These are phyloP conservation scores for Rhodamnia argentea DNA, from an alignment of 345 rosid species.

Conservation along the genomic window DNA sequence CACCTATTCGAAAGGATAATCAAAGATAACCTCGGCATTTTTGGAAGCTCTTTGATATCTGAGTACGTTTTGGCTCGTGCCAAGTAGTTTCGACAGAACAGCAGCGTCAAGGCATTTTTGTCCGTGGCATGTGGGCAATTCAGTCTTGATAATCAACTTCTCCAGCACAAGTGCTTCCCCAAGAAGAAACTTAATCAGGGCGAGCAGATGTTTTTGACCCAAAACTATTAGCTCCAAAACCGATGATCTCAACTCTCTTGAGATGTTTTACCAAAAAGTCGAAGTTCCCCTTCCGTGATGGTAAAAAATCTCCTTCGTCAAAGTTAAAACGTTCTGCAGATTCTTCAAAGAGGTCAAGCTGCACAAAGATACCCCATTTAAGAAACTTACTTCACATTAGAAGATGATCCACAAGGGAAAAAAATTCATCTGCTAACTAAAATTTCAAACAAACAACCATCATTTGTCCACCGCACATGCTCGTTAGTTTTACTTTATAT, in stretches of 20 bases:
- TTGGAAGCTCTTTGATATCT: neutral
- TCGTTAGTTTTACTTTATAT: too few relatives aligned
- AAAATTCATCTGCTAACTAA: too few relatives aligned
- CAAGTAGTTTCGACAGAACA: neutral
- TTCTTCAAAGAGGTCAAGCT: too few relatives aligned
- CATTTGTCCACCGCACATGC: too few relatives aligned
- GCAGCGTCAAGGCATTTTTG: neutral
- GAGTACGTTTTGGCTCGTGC: neutral
- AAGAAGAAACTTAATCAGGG: neutral
- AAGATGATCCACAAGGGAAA: too few relatives aligned
- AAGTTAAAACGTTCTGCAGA: too few relatives aligned
- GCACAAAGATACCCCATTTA: too few relatives aligned
- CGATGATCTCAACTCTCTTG: neutral
- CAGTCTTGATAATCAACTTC: neutral
- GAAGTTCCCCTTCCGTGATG: neutral
- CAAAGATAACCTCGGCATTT: neutral
- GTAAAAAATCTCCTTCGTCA: too few relatives aligned
- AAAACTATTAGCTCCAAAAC: neutral
- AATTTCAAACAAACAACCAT: too few relatives aligned
- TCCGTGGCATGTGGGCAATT: too few relatives aligned
- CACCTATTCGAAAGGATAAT: neutral
- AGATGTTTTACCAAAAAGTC: neutral
- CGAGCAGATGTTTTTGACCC: neutral
- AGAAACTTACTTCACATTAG: too few relatives aligned
- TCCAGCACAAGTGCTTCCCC: neutral